phyloP scores from a whole-genome alignment of 169 alveolate species.

The Plasmodium coatneyi region DNA sequence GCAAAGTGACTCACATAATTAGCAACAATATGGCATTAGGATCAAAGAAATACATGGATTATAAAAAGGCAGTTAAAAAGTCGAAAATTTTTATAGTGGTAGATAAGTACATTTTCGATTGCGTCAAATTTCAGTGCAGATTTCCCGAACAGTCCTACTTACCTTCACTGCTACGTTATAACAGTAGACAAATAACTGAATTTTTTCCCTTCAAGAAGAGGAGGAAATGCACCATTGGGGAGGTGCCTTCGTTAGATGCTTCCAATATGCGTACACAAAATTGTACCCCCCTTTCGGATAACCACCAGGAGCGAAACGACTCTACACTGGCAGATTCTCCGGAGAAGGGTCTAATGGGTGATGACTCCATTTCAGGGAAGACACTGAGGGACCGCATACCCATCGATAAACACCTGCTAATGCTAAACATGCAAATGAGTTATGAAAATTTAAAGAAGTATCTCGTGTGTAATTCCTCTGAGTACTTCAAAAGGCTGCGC shows the following conservation, averaged over 20 bases:
- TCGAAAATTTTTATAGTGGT: conserved; percentile 49
- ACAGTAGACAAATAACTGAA: conserved; percentile 44
- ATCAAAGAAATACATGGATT: conserved; percentile 53
- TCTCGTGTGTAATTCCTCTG: conserved; percentile 12
- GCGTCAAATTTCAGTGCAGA: conserved; percentile 14
- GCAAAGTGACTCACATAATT: conserved; percentile 59
- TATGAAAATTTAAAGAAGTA: conserved; percentile 40
- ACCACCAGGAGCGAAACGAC: not conserved
- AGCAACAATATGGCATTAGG: conserved; percentile 75
- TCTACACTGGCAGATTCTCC: not conserved
- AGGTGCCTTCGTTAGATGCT: not conserved
- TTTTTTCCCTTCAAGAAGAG: conserved; percentile 40
- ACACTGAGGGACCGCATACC: not conserved
- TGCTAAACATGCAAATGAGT: conserved; percentile 51
- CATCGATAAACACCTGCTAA: conserved; percentile 5
- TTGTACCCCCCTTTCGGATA: not conserved
- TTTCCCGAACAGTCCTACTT: conserved; percentile 58
- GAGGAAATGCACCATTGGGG: not conserved
- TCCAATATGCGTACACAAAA: not conserved
- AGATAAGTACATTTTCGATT: conserved; percentile 57
- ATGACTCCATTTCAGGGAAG: not conserved
- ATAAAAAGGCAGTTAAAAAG: conserved; percentile 38
- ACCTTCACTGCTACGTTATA: conserved; percentile 32
- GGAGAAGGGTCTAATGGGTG: not conserved
- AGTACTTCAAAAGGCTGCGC: conserved; percentile 46